A percentile compares a stretch with the other conserved stretches of the same genome.
phyloP scores from a whole-genome alignment of 2,329 filamentous ascomycete genomes.

The Xylaria sp. region DNA sequence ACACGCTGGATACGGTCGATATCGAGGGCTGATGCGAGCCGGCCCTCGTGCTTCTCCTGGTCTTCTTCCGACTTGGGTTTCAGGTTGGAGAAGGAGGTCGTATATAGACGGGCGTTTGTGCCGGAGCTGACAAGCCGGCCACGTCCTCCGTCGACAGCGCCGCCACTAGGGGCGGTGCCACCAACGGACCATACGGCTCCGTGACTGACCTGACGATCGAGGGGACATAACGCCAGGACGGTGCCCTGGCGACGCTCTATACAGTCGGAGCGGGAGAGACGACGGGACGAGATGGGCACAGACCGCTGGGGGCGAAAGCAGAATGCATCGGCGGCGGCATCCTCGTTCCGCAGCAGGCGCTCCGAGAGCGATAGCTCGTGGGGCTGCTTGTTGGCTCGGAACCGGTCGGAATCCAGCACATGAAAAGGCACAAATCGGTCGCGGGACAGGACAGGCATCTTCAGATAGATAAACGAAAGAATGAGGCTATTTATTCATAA shows the following conservation, averaged over 20 bases:
- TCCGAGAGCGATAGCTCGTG: constrained; percentile 52
- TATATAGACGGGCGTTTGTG: constrained; percentile 72
- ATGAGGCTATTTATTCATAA: constrained; percentile 38
- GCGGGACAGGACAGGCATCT: constrained; percentile 40
- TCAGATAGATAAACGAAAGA: constrained; percentile 34
- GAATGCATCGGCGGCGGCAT: constrained; percentile 51
- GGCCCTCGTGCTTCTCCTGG: constrained; percentile 70
- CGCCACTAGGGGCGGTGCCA: constrained; percentile 59
- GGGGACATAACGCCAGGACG: constrained; percentile 37
- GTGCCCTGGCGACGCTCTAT: constrained; percentile 36
- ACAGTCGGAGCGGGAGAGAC: constrained; percentile 39
- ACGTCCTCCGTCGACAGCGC: constrained; percentile 65
- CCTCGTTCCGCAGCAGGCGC: constrained; percentile 50
- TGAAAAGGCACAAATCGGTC: constrained; percentile 60
- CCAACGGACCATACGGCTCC: constrained; percentile 80
- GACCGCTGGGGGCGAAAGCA: constrained; percentile 42
- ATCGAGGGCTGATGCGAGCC: constrained; percentile 81
- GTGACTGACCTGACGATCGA: constrained; percentile 61
- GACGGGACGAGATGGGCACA: constrained; percentile 36
- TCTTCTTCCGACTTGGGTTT: constrained; percentile 61
- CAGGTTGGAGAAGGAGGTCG: constrained; percentile 53
- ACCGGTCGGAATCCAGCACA: constrained; percentile 50
- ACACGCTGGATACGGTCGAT: constrained; percentile 73
- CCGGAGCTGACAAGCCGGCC: constrained; percentile 70
- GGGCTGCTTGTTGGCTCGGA: constrained; percentile 51